Evolutionary conservation across 768 basidiomycete genomes (phyloP).

Genomic region (Auriscalpium microsporum): DNA sequence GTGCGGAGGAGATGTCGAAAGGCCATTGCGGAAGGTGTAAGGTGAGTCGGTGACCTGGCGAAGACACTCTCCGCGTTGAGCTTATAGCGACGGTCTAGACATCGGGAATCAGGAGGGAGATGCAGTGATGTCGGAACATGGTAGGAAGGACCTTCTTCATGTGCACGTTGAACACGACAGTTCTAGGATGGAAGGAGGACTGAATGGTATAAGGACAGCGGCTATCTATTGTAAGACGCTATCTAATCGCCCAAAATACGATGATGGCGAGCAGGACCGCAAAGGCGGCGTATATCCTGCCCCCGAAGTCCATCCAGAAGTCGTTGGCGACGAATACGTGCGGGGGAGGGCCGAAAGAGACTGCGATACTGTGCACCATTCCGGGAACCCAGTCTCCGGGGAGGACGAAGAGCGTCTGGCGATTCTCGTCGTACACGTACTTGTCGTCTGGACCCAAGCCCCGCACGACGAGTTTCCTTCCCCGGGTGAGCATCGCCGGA

Average conservation of each 20-base stretch:
- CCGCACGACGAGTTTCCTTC: conserved; percentile 47
- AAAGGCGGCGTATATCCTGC: conserved; percentile 22
- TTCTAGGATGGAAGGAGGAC: too few relatives aligned
- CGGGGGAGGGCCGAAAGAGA: conserved; percentile 49
- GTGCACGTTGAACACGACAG: too few relatives aligned
- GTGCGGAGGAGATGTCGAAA: too few relatives aligned
- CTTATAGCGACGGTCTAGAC: too few relatives aligned
- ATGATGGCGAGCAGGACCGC: conserved; percentile 25
- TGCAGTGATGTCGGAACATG: too few relatives aligned
- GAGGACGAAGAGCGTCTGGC: conserved; percentile 72
- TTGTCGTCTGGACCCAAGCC: conserved; percentile 44
- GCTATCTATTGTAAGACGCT: too few relatives aligned
- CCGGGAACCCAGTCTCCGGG: conserved; percentile 34
- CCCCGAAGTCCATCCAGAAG: conserved; percentile 53
- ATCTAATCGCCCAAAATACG: conserved; percentile 8
- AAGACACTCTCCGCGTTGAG: too few relatives aligned
- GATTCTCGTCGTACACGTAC: conserved; percentile 50
- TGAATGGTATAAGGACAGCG: too few relatives aligned
- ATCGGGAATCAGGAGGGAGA: too few relatives aligned
- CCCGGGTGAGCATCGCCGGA: conserved; percentile 52
- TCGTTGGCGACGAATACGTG: conserved; percentile 51
- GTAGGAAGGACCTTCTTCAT: too few relatives aligned
- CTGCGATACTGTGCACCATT: conserved; percentile 38
- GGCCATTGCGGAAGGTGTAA: too few relatives aligned
- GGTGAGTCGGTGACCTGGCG: too few relatives aligned